Percentiles rank a stretch among this genome's conserved stretches.
Evolutionary conservation across 2,329 filamentous ascomycete genomes (phyloP).

Genomic region (Fusarium sp.): DNA sequence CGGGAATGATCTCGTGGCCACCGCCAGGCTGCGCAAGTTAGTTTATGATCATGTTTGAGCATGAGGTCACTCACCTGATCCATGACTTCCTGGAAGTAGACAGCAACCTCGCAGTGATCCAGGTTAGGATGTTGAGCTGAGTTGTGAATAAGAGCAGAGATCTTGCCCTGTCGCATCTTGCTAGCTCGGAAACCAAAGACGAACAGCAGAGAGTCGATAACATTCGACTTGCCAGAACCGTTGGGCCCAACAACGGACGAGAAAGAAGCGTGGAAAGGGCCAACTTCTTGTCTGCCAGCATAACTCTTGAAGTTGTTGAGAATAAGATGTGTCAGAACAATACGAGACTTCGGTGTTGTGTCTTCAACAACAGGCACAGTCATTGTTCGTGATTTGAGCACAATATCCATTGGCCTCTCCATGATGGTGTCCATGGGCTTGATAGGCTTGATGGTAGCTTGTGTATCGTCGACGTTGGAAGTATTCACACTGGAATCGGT

Average conservation of each 20-base stretch:
- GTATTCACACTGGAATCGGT: constrained; percentile 76
- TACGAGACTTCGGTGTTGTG: constrained; percentile 83
- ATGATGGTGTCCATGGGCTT: constrained; percentile 83
- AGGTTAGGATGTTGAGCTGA: constrained; percentile 89
- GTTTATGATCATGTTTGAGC: constrained; percentile 1
- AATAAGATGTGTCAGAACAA: constrained; percentile 92
- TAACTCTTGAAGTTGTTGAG: constrained; percentile 99
- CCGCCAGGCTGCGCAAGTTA: constrained; percentile 73
- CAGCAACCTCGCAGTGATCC: constrained; percentile 93
- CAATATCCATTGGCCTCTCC: constrained; percentile 94
- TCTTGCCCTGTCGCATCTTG: constrained; percentile 99
- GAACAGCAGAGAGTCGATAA: constrained; percentile 97
- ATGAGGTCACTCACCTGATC: constrained; percentile 72
- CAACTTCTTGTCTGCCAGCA: constrained; percentile 93
- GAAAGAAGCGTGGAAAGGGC: constrained; percentile 96
- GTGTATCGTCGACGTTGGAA: constrained; percentile 49
- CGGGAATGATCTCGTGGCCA: constrained; percentile 81
- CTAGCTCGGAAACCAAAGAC: constrained; percentile 99
- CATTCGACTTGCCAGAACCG: constrained; percentile 98
- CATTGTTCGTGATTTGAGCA: constrained; percentile 85
- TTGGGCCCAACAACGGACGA: constrained; percentile 98
- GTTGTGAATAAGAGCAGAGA: constrained; percentile 97
- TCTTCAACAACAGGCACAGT: constrained; percentile 79
- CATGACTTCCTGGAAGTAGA: constrained; percentile 96
- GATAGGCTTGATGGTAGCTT: constrained; percentile 74